Conservation (phyloP, 805 yeast genomes). For the Saturnispora diversa region DNA sequence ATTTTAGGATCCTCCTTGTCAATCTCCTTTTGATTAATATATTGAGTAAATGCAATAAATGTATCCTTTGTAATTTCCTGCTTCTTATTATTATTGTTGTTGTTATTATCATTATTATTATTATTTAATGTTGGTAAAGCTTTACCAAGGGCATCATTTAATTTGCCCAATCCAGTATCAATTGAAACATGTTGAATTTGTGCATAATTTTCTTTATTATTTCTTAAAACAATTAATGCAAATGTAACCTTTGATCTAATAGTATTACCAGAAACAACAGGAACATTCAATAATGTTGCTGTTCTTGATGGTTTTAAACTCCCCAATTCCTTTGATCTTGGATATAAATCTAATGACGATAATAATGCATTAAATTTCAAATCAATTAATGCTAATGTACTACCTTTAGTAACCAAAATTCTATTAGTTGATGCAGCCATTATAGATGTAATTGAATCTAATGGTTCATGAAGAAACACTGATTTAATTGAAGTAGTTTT, state of each 20-base stretch:
- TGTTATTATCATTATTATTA: too few species aligned
- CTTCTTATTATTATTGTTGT: not conserved
- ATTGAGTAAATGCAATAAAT: constrained; percentile 13
- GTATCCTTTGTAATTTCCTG: constrained; percentile 12
- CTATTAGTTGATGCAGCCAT: constrained; percentile 38
- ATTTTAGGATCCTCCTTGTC: constrained; percentile 21
- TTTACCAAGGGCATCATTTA: constrained; percentile 65
- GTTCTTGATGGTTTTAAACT: constrained; percentile 21
- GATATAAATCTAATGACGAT: constrained; percentile 24
- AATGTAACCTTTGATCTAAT: constrained; percentile 34
- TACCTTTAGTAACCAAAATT: constrained; percentile 35
- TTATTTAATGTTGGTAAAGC: constrained; percentile 34
- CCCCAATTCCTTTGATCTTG: constrained; percentile 23
- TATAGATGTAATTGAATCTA: constrained; percentile 29
- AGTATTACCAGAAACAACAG: constrained; percentile 37
- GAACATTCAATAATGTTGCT: constrained; percentile 27
- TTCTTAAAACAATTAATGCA: constrained; percentile 35
- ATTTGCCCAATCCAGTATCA: constrained; percentile 58
- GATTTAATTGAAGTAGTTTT: constrained; percentile 21
- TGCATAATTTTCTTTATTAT: constrained; percentile 36
- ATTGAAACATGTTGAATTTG: constrained; percentile 39
- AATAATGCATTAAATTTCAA: constrained; percentile 35
- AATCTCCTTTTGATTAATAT: constrained; percentile 24
- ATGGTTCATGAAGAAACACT: constrained; percentile 24
- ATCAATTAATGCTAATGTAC: constrained; percentile 38